phyloP scores from a whole-genome alignment of 768 basidiomycete genomes.

The Coprinellus aureogranulatus region DNA sequence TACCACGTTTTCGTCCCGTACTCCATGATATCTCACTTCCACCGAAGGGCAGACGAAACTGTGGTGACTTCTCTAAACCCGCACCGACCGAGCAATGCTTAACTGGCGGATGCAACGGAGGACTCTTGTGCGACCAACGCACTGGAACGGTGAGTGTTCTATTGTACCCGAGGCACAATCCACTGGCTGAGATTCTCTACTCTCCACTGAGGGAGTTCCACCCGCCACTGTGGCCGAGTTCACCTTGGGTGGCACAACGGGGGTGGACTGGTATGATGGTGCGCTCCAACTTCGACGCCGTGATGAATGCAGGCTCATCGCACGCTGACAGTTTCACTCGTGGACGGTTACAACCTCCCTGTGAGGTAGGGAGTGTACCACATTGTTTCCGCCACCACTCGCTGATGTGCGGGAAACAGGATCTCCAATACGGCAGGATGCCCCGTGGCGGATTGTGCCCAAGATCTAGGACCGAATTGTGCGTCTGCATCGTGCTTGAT shows the following conservation, averaged over 20 bases:
- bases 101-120: conserved; percentile 69
- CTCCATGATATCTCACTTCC: background rate
- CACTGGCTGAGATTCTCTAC: conserved; percentile 1
- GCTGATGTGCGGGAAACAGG: conserved; percentile 4
- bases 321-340: conserved; percentile 49
- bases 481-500: conserved; percentile 5
- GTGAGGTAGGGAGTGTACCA: conserved; percentile 21
- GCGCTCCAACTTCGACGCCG: too few species aligned
- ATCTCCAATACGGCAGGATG: conserved; percentile 59
- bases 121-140: conserved; percentile 51
- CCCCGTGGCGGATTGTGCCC: conserved; percentile 52
- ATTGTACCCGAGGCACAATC: too few species aligned
- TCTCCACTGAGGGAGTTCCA: conserved; percentile 47
- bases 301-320: too few species aligned
- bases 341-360: conserved; percentile 67
- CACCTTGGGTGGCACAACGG: conserved; percentile 47
- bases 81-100: conserved; percentile 60
- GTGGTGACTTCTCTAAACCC: conserved; percentile 50
- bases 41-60: conserved; percentile 58
- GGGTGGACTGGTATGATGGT: conserved; percentile 63
- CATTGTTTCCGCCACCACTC: background rate
- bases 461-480: conserved; percentile 55
- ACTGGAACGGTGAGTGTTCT: conserved; percentile 40
- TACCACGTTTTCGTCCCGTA: too few species aligned
- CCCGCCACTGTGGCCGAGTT: conserved; percentile 71